phyloP scores from a whole-genome alignment of 1,139 yeast species.

The Yamadazyma atmosphaerica region DNA sequence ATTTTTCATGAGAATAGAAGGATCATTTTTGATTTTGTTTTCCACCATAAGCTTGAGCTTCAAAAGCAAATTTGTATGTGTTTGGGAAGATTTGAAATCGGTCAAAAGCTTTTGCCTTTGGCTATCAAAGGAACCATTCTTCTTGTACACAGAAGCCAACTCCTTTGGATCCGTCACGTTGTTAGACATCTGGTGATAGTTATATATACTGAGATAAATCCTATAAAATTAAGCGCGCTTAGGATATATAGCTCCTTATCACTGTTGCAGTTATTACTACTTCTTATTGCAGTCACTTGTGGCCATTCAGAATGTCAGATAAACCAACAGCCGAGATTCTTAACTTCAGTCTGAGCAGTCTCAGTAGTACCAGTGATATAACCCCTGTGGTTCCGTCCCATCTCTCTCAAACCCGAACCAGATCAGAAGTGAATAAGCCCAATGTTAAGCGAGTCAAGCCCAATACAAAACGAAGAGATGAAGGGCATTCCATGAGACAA shows the following conservation, averaged over 20 bases:
- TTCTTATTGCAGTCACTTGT: not conserved
- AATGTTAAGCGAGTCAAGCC: constrained; percentile 16
- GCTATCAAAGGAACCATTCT: constrained; percentile 51
- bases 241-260: not conserved
- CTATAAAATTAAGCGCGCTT: not conserved
- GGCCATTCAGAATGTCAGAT: no score
- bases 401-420: constrained; percentile 7
- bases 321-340: constrained; percentile 11
- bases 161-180: constrained; percentile 35
- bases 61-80: constrained; percentile 41
- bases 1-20: constrained; percentile 48
- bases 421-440: constrained; percentile 8
- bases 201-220: not conserved
- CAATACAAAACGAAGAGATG: constrained; percentile 5
- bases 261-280: not conserved
- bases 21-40: constrained; percentile 49
- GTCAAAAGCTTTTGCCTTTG: constrained; percentile 45
- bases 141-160: constrained; percentile 46
- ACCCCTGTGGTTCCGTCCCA: constrained; percentile 6
- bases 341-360: constrained; percentile 13
- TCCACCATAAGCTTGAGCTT: constrained; percentile 48
- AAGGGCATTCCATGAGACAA: constrained; percentile 12
- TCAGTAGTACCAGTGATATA: not conserved
- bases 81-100: constrained; percentile 44
- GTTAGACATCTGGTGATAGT: no score